Evolutionary conservation across 352 stramenopile genomes (phyloP).

Genomic region (Globisporangium uncinulatum): DNA sequence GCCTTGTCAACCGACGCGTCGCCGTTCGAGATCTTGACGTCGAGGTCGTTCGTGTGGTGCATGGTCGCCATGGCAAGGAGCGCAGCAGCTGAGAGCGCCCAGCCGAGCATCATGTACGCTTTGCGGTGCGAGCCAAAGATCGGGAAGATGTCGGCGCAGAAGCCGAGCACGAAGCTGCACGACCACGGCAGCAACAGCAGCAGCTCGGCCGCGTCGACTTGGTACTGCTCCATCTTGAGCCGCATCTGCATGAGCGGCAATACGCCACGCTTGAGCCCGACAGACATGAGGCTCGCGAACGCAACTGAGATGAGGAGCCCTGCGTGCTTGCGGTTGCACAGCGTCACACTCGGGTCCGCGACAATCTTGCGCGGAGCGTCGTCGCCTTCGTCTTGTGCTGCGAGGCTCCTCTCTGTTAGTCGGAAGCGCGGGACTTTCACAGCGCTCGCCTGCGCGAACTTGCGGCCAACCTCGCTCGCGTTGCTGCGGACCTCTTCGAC

Average conservation of each 20-base stretch:
- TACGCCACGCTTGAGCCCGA: conserved; percentile 40
- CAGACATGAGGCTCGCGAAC: conserved; percentile 32
- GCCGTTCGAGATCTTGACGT: conserved; percentile 14
- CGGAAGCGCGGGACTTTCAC: background rate
- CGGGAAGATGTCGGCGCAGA: conserved; percentile 18
- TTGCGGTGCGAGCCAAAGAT: conserved; percentile 16
- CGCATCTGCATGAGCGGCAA: conserved; percentile 28
- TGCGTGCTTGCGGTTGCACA: conserved; percentile 22
- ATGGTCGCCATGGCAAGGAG: conserved; percentile 30
- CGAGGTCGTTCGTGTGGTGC: conserved; percentile 18
- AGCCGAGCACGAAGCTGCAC: conserved; percentile 21
- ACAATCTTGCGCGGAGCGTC: background rate
- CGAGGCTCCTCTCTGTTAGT: background rate
- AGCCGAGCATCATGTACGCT: conserved; percentile 22
- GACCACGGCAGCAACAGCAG: conserved; percentile 37
- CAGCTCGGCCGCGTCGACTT: conserved; percentile 27
- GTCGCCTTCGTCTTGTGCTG: background rate
- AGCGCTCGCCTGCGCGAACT: background rate
- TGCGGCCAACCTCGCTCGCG: background rate
- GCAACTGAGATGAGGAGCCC: conserved; percentile 32
- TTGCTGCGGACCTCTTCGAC: background rate
- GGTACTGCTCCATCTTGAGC: conserved; percentile 31
- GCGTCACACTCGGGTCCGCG: conserved; percentile 5
- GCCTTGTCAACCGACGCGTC: conserved; percentile 18
- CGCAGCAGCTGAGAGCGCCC: conserved; percentile 15